Evolutionary conservation across 2,329 filamentous ascomycete genomes (phyloP).

Genomic region (Fusarium napiforme): DNA sequence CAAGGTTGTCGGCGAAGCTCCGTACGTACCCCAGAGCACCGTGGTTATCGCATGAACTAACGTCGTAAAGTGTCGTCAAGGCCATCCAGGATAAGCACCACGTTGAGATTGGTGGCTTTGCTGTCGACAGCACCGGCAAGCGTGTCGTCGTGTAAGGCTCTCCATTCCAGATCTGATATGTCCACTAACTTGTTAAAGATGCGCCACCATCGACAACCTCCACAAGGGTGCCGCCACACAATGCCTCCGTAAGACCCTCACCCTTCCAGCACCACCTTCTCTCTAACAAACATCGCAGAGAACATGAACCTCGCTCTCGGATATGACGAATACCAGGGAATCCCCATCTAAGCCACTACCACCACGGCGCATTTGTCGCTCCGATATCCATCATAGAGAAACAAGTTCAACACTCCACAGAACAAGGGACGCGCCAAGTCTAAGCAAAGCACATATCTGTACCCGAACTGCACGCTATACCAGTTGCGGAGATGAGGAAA

Average conservation of each 20-base stretch:
- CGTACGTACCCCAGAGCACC: conserved; percentile 54
- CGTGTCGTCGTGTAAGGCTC: conserved; percentile 77
- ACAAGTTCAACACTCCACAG: background rate
- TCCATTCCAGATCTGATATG: background rate
- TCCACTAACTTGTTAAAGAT: conserved; percentile 13
- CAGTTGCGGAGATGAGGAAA: background rate
- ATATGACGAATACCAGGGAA: conserved; percentile 89
- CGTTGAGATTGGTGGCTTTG: conserved; percentile 94
- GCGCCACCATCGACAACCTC: conserved; percentile 8
- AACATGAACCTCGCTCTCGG: conserved; percentile 95
- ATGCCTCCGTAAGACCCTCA: conserved; percentile 6
- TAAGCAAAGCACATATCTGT: background rate
- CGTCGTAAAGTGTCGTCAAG: conserved; percentile 56
- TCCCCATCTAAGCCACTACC: conserved; percentile 59
- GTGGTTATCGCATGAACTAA: background rate
- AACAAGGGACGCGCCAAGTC: background rate
- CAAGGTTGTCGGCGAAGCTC: conserved; percentile 89
- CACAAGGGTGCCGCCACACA: conserved; percentile 17
- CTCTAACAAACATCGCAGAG: conserved; percentile 55
- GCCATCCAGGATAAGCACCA: conserved; percentile 86
- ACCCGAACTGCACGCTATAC: background rate
- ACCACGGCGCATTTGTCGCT: background rate
- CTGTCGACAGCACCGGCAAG: conserved; percentile 87
- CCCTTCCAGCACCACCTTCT: too few relatives aligned
- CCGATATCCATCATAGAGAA: background rate